phyloP scores from a whole-genome alignment of 768 basidiomycete species.

The Trametes cingulata region DNA sequence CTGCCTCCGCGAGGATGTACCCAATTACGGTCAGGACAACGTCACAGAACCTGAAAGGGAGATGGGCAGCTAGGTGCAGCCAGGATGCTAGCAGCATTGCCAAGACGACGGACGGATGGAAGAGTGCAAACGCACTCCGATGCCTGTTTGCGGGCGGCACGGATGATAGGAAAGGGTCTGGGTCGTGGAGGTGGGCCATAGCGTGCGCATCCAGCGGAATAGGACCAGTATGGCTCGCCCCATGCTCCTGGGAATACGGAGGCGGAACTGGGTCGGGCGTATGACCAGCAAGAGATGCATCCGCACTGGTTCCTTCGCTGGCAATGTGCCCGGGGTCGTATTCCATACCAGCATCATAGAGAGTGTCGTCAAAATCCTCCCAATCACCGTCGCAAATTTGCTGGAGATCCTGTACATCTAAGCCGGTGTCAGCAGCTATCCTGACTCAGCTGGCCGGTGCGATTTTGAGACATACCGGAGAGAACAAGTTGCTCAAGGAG shows the following conservation, averaged over 20 bases:
- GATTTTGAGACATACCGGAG: no score
- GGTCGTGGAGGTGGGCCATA: background rate
- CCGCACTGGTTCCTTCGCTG: no score
- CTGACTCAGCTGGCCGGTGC: no score
- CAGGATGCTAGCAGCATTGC: background rate
- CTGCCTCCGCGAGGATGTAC: background rate
- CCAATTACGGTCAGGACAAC: background rate
- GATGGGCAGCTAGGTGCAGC: conserved; percentile 5
- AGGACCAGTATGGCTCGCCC: background rate
- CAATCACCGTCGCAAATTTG: no score
- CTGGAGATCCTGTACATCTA: no score
- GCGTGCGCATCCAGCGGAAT: background rate
- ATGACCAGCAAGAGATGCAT: no score
- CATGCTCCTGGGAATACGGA: background rate
- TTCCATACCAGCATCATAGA: no score
- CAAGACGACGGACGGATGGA: background rate
- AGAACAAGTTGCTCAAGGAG: no score
- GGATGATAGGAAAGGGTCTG: background rate
- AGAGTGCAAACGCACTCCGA: background rate
- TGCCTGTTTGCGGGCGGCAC: background rate
- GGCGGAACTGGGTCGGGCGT: no score
- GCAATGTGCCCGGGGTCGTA: no score
- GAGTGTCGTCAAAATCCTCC: no score
- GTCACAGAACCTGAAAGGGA: background rate
- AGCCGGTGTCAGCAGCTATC: no score